Base-by-base conservation (phyloP, 108 stramenopile species). In the Craspedostauros australis region DNA sequence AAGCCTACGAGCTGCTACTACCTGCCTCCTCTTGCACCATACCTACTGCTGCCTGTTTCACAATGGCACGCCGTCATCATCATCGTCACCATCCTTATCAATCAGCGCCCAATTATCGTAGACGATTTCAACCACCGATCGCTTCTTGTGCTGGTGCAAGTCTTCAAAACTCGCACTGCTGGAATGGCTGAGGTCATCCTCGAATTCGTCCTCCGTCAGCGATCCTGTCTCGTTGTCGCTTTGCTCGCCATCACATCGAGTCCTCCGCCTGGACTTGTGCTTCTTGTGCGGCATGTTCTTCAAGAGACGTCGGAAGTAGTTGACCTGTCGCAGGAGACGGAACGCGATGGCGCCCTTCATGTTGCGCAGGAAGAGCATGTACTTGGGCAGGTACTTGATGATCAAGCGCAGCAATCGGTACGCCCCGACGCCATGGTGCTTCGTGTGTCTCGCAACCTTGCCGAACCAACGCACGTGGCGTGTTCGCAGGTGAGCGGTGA, bases 361-460 rank as follows among this genome's bases (percentile, higher is more conserved):
- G 53, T 91, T 82, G 26, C 79, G 76, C 49, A 77, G 38, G 55
- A 86, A 91, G 33, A 91, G 19, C 18, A 80, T 18, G 54, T 91
- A 91, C 66, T 87, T 91, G 3, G 89, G 89, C 40, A 87, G 54
- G 58, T 91, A 91, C 44, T 83, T 80, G 72, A 91, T 85, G 15
- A 86, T 48, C 24, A 87, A 33, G 14, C 48, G 62, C 6, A 91
- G 62, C 51, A 91, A 50, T 9, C 83, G 67, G 5, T 66, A 51
- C 15, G 70, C 73, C 5, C 84, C 83, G 31, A 75, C 25, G 14
- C 79, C 75, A 24, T 47, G 55, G 0, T 60, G 71, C 27, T 76
- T 76, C n/a, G 84, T 80, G 36, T 73, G 78, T 38, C 72, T 71
- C 1, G 83, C 79, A 21, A 85, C 81, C 15, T 50, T 66, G 5